phyloP scores from a whole-genome alignment of 768 basidiomycete genomes.

The Boletus insuetus region DNA sequence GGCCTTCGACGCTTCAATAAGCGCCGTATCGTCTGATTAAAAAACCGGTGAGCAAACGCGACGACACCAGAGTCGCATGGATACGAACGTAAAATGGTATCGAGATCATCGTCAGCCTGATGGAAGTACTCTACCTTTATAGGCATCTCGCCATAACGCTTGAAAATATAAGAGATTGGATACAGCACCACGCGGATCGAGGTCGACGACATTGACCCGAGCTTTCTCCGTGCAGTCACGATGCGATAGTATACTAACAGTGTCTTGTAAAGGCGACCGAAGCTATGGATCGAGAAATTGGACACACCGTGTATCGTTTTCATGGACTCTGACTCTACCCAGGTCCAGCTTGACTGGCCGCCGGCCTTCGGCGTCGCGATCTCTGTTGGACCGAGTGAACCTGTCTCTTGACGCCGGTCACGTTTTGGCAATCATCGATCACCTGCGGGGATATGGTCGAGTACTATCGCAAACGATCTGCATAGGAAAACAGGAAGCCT shows the following conservation, averaged over 20 bases:
- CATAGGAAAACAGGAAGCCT: neutral
- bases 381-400: slow-evolving; percentile 40
- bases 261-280: neutral
- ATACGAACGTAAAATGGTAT: slow-evolving; percentile 81
- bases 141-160: slow-evolving; percentile 91
- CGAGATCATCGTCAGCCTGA: slow-evolving; percentile 81
- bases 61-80: no score
- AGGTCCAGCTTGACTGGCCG: slow-evolving; percentile 13
- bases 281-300: neutral
- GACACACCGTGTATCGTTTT: slow-evolving; percentile 90
- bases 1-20: no score
- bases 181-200: slow-evolving; percentile 96
- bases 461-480: neutral
- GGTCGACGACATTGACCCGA: slow-evolving; percentile 91
- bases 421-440: no score
- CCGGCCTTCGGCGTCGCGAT: slow-evolving; percentile 2
- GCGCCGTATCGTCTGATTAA: no score
- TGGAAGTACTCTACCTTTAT: slow-evolving; percentile 91
- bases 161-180: slow-evolving; percentile 54
- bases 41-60: no score
- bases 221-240: slow-evolving; percentile 68
- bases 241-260: slow-evolving; percentile 61
- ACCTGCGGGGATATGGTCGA: no score
- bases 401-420: no score
- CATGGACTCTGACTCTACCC: slow-evolving; percentile 75